A percentile compares a stretch with the other conserved stretches of the same genome.
Conservation (phyloP, 2,329 filamentous ascomycete genomes). For the Metarhizium sp. region DNA sequence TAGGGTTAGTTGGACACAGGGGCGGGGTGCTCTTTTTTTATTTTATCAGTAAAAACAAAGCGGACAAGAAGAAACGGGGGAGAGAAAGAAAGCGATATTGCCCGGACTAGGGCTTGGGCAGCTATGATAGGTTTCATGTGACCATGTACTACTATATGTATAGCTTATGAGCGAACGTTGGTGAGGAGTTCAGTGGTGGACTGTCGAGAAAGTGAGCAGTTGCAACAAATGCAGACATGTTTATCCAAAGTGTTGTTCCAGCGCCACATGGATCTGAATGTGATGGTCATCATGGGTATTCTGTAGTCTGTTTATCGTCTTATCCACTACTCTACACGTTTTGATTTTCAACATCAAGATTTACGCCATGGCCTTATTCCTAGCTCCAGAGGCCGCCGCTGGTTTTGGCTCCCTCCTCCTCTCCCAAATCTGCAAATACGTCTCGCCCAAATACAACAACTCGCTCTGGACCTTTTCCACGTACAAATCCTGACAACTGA, state of each 20-base stretch:
- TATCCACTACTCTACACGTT: not conserved
- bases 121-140: not conserved
- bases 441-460: conserved; percentile 84
- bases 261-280: not conserved
- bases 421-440: conserved; percentile 96
- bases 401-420: conserved; percentile 49
- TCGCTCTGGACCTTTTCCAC: conserved; percentile 86
- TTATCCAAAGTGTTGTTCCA: not conserved
- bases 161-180: not conserved
- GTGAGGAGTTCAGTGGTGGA: not conserved
- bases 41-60: not conserved
- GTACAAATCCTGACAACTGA: conserved; percentile 87
- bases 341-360: not conserved
- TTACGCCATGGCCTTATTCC: conserved; percentile 14
- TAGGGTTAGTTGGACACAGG: not conserved
- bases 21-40: not conserved
- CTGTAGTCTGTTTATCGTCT: no score
- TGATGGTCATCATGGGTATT: not conserved
- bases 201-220: not conserved
- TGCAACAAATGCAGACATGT: conserved; percentile 1
- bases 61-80: not conserved
- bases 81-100: not conserved
- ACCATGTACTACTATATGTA: conserved; percentile 7
- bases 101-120: not conserved
- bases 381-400: conserved; percentile 2